These are phyloP conservation scores for Linnemannia zychae DNA, from an alignment of 192 early-diverging fungal species.

Conservation along the genomic window DNA sequence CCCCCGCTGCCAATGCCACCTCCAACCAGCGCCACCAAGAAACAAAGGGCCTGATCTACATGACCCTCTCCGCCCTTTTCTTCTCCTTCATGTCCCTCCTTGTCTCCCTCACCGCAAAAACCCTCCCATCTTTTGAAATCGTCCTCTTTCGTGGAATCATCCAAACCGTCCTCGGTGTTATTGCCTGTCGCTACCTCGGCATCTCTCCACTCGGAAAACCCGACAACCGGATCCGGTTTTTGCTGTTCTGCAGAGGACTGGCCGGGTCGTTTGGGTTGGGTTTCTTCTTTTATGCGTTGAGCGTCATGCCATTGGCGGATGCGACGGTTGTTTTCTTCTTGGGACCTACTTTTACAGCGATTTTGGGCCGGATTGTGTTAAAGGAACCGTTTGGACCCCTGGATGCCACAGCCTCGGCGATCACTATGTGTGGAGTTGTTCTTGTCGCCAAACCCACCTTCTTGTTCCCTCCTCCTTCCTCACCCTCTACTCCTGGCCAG, in stretches of 20 bases:
- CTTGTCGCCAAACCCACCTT: constrained; percentile 72
- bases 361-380: constrained; percentile 72
- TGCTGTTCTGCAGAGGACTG: constrained; percentile 73
- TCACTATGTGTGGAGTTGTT: constrained; percentile 74
- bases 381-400: constrained; percentile 73
- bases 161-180: constrained; percentile 70
- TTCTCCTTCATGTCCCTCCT: constrained; percentile 81
- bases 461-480: constrained; percentile 46
- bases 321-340: constrained; percentile 86
- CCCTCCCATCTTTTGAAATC: constrained; percentile 76
- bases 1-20: background rate
- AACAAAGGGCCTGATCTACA: constrained; percentile 61
- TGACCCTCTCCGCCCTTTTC: constrained; percentile 78
- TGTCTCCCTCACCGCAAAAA: constrained; percentile 72
- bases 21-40: constrained; percentile 50
- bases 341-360: constrained; percentile 80
- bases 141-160: constrained; percentile 80
- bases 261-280: constrained; percentile 76
- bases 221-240: constrained; percentile 59
- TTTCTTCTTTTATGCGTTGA: constrained; percentile 79
- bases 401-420: constrained; percentile 65
- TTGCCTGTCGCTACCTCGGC: constrained; percentile 63
- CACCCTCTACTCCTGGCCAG: background rate
- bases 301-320: constrained; percentile 78
- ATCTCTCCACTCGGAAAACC: constrained; percentile 68